Base-by-base conservation (phyloP, 208 protist species). In the Acanthamoeba castellanii region DNA sequence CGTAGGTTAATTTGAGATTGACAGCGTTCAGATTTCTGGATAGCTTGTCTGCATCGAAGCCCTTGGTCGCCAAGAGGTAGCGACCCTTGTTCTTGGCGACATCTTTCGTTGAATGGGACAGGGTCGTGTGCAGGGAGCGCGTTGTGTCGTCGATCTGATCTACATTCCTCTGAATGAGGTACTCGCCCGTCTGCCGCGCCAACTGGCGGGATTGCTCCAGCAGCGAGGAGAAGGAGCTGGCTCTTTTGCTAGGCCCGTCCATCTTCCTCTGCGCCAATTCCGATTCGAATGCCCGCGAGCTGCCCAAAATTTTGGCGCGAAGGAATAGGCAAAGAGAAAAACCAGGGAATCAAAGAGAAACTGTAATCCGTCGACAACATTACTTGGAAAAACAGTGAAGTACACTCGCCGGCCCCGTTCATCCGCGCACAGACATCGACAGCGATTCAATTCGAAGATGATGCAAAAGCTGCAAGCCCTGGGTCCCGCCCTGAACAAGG, bases 1-100 rank as follows among this genome's bases (percentile, higher is more conserved):
- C 84, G 37, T 72, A 91, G 59, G 84, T 91, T 13, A 70, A 45
- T 47, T 91, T 91, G 30, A 91, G 34, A 70, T 91, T 91, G 57
- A 91, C 30, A n/a, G 47, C 84, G 84, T 91, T 91, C 47, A 91
- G 84, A 91, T 70, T 91, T 32, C 84, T 14, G 27, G 84, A 64
- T 9, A 91, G 84, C 84, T 91, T 91, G 30, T 91, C 84, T 14
- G 84, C 84, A 30, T 91, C 84, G 57, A 91, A 91, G n/a, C 84
- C 59, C 57, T 70, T 61, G 8, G 50, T 70, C 9, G 84, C 84
- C 84, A 91, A 45, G 32, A 91, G 57, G 20, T 64, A 91, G 34
- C 59, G 84, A 72, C 84, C 84, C 84, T 72, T 91, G 34, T 91
- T 91, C 42, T 91, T 91, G 7, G 50, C 30, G 7, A 70, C 84